A percentile compares a stretch with the other conserved stretches of the same genome.
Conservation (phyloP, 805 yeast species). For the Saccharomyces jurei region DNA sequence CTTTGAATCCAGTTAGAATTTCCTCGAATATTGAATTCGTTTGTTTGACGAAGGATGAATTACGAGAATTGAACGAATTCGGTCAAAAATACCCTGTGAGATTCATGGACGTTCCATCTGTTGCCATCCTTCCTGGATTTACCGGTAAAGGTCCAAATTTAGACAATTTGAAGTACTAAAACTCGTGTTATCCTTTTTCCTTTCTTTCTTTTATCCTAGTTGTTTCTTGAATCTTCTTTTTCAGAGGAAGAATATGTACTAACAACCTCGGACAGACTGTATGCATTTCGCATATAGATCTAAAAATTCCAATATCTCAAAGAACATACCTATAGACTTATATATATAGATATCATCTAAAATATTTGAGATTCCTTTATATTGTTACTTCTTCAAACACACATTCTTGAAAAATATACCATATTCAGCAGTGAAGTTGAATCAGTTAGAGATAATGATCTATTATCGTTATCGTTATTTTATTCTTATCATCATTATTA, state of each 20-base stretch:
- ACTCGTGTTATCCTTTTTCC: background rate
- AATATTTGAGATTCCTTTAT: background rate
- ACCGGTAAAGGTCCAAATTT: slow-evolving; percentile 8
- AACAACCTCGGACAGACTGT: background rate
- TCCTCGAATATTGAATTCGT: slow-evolving; percentile 33
- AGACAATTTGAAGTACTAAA: background rate
- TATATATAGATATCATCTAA: background rate
- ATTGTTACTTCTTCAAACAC: background rate
- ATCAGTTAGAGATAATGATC: background rate
- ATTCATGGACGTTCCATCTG: slow-evolving; percentile 25
- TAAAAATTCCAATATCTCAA: background rate
- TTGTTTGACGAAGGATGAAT: slow-evolving; percentile 36
- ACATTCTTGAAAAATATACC: background rate
- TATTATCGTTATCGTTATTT: background rate
- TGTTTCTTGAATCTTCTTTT: background rate
- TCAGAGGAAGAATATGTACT: background rate
- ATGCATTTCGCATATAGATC: background rate
- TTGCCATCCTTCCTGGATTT: slow-evolving; percentile 25
- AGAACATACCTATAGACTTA: background rate
- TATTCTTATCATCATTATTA: background rate
- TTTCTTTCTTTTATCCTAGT: background rate
- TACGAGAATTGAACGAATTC: slow-evolving; percentile 30
- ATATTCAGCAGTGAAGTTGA: background rate
- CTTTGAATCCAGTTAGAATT: slow-evolving; percentile 60
- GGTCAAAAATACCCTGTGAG: slow-evolving; percentile 30